Conservation (phyloP, 495 filamentous ascomycete genomes). For the Bombardia bombarda region DNA sequence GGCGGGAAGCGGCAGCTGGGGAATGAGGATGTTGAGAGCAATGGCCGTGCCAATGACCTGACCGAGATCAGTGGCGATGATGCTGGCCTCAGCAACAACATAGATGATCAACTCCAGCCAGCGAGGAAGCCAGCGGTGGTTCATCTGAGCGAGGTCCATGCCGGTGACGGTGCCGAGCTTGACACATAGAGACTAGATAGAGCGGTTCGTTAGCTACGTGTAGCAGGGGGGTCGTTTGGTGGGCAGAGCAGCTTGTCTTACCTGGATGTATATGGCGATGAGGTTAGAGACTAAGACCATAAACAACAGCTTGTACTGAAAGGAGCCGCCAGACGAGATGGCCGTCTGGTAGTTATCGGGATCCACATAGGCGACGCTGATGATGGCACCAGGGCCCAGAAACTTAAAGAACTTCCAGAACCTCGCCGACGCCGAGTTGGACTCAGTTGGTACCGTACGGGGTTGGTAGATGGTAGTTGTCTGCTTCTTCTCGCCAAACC, state of each 20-base stretch:
- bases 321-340: constrained; percentile 17
- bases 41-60: constrained; percentile 18
- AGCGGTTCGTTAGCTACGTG: constrained; percentile 1
- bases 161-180: constrained; percentile 23
- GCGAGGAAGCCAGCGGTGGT: constrained; percentile 15
- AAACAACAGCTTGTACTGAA: constrained; percentile 20
- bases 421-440: background rate
- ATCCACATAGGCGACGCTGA: constrained; percentile 19
- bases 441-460: background rate
- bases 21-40: constrained; percentile 13
- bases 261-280: constrained; percentile 23
- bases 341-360: constrained; percentile 23
- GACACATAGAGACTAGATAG: constrained; percentile 12
- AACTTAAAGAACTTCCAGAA: constrained; percentile 12
- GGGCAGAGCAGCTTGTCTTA: background rate
- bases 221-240: background rate
- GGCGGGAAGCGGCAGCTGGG: constrained; percentile 9
- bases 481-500: background rate
- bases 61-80: constrained; percentile 19
- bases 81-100: constrained; percentile 16
- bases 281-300: constrained; percentile 21
- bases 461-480: constrained; percentile 3
- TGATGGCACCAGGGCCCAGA: constrained; percentile 14
- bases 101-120: constrained; percentile 19
- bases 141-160: constrained; percentile 19